Percentiles rank a stretch among this genome's conserved stretches.
phyloP scores from a whole-genome alignment of 805 yeast genomes.

The Candida broadrunensis region DNA sequence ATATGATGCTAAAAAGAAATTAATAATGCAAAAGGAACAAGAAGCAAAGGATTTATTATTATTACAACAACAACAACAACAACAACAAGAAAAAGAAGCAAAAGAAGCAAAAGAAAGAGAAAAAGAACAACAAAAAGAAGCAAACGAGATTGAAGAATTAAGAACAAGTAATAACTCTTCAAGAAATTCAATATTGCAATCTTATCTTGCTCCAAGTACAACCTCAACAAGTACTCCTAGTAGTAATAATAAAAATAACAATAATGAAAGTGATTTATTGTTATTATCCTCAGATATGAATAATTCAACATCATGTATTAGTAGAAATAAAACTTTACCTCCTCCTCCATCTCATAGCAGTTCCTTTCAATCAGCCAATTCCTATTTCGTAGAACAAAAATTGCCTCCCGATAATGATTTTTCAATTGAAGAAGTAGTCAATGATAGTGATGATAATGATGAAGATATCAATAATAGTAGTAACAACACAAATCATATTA shows the following conservation, averaged over 20 bases:
- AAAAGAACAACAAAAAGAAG: background rate
- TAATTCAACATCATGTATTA: slow-evolving; percentile 3
- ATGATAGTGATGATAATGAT: slow-evolving; percentile 37
- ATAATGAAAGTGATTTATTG: background rate
- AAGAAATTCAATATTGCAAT: slow-evolving; percentile 1
- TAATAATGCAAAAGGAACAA: slow-evolving; percentile 23
- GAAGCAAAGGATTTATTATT: slow-evolving; percentile 3
- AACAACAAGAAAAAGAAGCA: slow-evolving; percentile 4
- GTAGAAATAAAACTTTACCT: slow-evolving; percentile 13
- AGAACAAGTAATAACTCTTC: background rate
- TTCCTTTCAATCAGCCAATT: background rate
- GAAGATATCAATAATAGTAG: slow-evolving; percentile 1
- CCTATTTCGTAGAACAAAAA: background rate
- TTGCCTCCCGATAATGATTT: slow-evolving; percentile 18
- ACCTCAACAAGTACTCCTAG: background rate
- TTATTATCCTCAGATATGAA: background rate
- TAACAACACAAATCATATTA: no score
- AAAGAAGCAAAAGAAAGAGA: background rate
- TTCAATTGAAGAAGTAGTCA: slow-evolving; percentile 37
- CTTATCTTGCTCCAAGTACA: background rate
- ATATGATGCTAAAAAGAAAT: slow-evolving; percentile 48
- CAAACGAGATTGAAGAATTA: background rate
- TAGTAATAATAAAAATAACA: background rate
- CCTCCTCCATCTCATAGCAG: slow-evolving; percentile 7
- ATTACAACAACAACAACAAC: slow-evolving; percentile 5